phyloP scores from a whole-genome alignment of 2,329 filamentous ascomycete genomes.

The Ceratocystis eucalypticola region DNA sequence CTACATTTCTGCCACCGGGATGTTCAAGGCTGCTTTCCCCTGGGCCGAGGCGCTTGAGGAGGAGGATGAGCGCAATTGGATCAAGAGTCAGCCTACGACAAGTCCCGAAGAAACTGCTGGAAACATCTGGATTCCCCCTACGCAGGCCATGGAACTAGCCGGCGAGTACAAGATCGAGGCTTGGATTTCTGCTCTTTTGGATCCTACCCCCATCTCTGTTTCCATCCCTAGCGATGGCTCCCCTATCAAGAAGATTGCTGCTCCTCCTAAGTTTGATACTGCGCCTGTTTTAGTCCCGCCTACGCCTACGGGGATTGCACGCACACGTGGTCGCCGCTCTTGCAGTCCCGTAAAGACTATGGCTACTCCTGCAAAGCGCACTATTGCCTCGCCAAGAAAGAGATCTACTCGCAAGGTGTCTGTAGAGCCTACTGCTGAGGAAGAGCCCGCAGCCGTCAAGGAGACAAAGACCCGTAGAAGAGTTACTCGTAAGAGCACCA shows the following conservation, averaged over 20 bases:
- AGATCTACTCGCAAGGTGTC: conserved; percentile 17
- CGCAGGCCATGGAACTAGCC: conserved; percentile 65
- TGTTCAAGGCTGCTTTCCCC: conserved; percentile 85
- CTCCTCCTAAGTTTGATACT: conserved; percentile 64
- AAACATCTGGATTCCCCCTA: conserved; percentile 88
- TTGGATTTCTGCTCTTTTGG: conserved; percentile 88
- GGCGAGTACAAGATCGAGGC: conserved; percentile 73
- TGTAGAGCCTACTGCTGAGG: conserved; percentile 12
- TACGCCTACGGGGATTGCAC: conserved; percentile 33
- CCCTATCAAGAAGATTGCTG: conserved; percentile 60
- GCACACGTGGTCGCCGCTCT: conserved; percentile 40
- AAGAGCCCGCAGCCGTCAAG: conserved; percentile 10
- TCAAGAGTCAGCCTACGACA: conserved; percentile 70
- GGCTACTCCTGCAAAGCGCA: conserved; percentile 43
- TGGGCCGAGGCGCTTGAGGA: conserved; percentile 62
- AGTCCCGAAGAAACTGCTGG: conserved; percentile 87
- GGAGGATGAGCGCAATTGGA: conserved; percentile 62
- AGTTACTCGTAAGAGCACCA: conserved; percentile 21
- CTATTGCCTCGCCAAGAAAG: conserved; percentile 16
- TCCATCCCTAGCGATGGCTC: conserved; percentile 45
- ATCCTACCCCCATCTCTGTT: conserved; percentile 61
- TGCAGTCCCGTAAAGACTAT: conserved; percentile 39
- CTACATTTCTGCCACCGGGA: conserved; percentile 72
- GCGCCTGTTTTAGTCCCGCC: conserved; percentile 36
- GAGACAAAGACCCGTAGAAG: conserved; percentile 17